Percentiles rank a stretch among this genome's conserved stretches.
Evolutionary conservation across 352 stramenopile species (phyloP).

Genomic region (Pythium aquatile): DNA sequence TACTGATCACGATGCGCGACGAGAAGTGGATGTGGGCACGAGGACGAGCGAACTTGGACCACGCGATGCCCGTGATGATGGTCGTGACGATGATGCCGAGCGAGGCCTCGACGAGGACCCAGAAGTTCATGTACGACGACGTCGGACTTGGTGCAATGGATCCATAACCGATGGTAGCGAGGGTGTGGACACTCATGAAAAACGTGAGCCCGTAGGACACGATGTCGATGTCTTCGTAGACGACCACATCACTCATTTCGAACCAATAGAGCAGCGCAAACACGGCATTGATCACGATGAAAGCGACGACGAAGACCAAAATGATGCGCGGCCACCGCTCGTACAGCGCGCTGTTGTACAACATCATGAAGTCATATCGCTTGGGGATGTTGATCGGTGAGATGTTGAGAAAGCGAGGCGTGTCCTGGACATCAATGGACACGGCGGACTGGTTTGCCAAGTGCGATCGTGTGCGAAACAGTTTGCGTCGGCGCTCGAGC

Average conservation of each 20-base stretch:
- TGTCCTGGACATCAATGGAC: constrained; percentile 79
- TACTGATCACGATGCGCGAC: constrained; percentile 57
- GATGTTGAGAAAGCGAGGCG: constrained; percentile 73
- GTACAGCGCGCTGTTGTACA: constrained; percentile 80
- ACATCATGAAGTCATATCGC: constrained; percentile 75
- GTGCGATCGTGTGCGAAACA: constrained; percentile 13
- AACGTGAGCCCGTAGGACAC: constrained; percentile 65
- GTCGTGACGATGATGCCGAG: constrained; percentile 73
- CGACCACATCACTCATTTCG: constrained; percentile 31
- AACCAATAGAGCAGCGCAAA: constrained; percentile 73
- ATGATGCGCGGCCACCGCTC: constrained; percentile 71
- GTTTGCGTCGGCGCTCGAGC: constrained; percentile 17
- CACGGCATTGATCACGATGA: constrained; percentile 56
- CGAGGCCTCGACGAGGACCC: constrained; percentile 76
- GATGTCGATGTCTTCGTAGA: constrained; percentile 50
- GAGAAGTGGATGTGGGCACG: constrained; percentile 85
- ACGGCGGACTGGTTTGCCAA: constrained; percentile 35
- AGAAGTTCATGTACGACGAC: constrained; percentile 72
- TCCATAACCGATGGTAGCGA: constrained; percentile 80
- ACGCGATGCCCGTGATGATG: constrained; percentile 86
- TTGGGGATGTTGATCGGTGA: constrained; percentile 73
- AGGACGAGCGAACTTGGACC: constrained; percentile 82
- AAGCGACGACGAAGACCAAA: constrained; percentile 66
- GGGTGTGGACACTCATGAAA: constrained; percentile 82
- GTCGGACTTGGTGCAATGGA: constrained; percentile 52